Percentiles rank a stretch among this genome's conserved stretches.
Conservation (phyloP, 768 basidiomycete genomes). For the Jaapia argillacea region DNA sequence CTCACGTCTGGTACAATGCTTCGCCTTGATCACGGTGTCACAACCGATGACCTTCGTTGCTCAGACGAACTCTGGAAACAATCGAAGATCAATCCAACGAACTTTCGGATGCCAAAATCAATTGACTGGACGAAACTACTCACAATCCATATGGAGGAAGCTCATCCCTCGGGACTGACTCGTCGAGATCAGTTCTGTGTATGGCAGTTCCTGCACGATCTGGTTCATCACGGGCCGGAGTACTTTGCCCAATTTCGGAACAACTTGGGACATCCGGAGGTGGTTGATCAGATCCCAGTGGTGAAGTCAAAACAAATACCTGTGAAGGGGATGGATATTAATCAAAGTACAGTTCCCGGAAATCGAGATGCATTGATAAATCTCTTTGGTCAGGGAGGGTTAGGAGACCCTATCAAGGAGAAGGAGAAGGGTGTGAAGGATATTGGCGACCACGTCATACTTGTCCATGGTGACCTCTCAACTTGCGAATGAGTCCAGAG, state of each 20-base stretch:
- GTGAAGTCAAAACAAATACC: conserved; percentile 11
- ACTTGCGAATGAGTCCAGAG: conserved; percentile 8
- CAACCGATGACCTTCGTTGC: conserved; percentile 18
- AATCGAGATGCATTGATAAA: conserved; percentile 15
- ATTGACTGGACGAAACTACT: neutral
- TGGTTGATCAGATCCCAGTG: conserved; percentile 6
- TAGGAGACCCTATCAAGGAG: conserved; percentile 4
- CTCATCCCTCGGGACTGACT: neutral
- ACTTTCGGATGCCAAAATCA: neutral
- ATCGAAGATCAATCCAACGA: conserved; percentile 13
- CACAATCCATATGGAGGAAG: neutral
- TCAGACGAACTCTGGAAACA: conserved; percentile 23
- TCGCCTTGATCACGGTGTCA: conserved; percentile 14
- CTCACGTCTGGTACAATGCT: conserved; percentile 23
- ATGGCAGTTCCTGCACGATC: conserved; percentile 18
- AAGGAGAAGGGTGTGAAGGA: conserved; percentile 3
- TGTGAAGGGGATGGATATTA: conserved; percentile 11
- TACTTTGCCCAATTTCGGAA: conserved; percentile 3
- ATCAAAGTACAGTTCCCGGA: conserved; percentile 10
- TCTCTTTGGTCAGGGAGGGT: conserved; percentile 10
- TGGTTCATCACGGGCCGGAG: conserved; percentile 17
- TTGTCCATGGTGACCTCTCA: conserved; percentile 14
- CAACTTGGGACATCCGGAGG: conserved; percentile 7
- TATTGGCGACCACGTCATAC: neutral
- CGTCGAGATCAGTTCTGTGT: conserved; percentile 4